Evolutionary conservation across 352 stramenopile genomes (phyloP), one percentile per base, ranked within the genome.

Genomic region (Phytophthora quininea): DNA sequence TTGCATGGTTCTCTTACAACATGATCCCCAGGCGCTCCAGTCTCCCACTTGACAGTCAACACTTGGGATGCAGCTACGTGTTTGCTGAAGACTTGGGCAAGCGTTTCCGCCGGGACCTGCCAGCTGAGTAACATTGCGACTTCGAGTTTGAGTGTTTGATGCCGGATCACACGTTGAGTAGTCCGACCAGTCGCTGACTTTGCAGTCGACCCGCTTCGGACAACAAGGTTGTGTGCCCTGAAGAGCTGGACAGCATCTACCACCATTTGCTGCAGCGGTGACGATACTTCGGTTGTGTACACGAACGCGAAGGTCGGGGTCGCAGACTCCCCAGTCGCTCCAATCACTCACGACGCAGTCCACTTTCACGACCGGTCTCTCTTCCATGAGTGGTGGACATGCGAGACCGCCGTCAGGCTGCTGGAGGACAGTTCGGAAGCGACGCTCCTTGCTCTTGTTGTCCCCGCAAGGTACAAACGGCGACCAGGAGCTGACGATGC

Each of bases 1-100:
- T 73, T 67, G 58, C 73, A 79, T 1, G 57, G 19, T 85, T 2
- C 54, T 49, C 10, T 45, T 59, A 32, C 64, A 76, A 53, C 82
- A 91, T 1, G 31, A 38, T 9, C 75, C 71, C 50, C 70, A 88
- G 27, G 58, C 58, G 3, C 67, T 54, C 80, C 80, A 93, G 14
- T 86, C 71, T n/a, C 79, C 78, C 14, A 90, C 73, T 47, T 84
- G 64, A 52, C 85, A 93, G 67, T 91, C 79, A 0, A 90, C 55
- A 12, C 71, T 63, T 0, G 79, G 72, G 7, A 62, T 73, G 56
- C 82, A 91, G 30, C 70, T 68, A 11, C 69, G 47, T 4, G 51
- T 61, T 29, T 89, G 63, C 7, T 74, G 57, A 2, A 88, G 67
- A 8, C 50, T 54, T 0, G 81, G 75, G 54, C 81, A 90, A 11